Evolutionary conservation across 2,329 filamentous ascomycete genomes (phyloP), one percentile per base, ranked within the genome.

Genomic region (Colletotrichum endophyticum): DNA sequence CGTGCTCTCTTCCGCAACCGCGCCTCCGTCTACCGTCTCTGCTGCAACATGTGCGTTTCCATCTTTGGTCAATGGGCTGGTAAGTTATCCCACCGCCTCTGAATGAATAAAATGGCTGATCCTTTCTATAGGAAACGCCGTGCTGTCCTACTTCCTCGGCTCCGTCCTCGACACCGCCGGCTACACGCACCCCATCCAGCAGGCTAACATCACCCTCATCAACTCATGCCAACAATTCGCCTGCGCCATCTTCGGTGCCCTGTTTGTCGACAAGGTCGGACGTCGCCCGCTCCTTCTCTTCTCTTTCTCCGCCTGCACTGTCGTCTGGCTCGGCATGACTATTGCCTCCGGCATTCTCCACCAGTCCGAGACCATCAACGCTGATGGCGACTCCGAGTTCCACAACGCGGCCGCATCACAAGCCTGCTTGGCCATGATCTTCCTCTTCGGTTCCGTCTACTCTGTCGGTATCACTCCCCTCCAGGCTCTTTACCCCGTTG

Each of bases 381-480:
- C 78, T 0, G 77, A 82, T 30, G 84, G 75, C 1, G 78, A 80
- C 1, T 68, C 79, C 5, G 75, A 77, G 53, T 76, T 77, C 80
- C 82, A 78, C 73, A 87, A 86, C 81, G 53, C 81, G 11, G 78
- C 83, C 8, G 86, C 87, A 3, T 86, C 86, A 27, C 86, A 87
- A 57, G 89, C 88, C 0, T 85, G 87, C 8, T 81, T 91, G 16
- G 88, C 88, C 27, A 88, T 90, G 80, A 88, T 91, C 68, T 91
- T 91, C 82, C 83, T 91, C 53, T 91, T 90, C 76, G 88, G 88
- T 2, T 87, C 88, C 74, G 84, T 89, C 32, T 92, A 87, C 82
- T 89, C 87, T 2, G 82, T 91, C 67, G 82, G 81, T 59, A 82
- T 83, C 69, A 84, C 83, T 2, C 83, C 83, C 1, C 80, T 84